phyloP scores from a whole-genome alignment of 1,284 basidiomycete genomes.

The Pseudomicrostroma phylloplanum region DNA sequence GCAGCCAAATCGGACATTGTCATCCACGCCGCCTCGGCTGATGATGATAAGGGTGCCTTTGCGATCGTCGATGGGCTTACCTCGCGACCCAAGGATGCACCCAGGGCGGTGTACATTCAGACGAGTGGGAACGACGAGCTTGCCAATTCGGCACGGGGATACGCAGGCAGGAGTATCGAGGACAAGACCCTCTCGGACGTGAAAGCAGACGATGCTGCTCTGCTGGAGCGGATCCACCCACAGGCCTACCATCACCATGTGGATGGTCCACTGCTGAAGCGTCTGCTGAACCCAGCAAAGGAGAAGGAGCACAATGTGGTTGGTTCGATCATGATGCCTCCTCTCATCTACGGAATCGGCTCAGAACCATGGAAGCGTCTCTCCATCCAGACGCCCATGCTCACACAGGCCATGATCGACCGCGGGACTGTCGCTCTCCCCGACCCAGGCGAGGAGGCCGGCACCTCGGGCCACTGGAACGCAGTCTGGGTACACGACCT shows the following conservation, averaged over 20 bases:
- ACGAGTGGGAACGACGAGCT: constrained; percentile 13
- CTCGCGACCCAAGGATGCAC: neutral
- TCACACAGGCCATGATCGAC: constrained; percentile 6
- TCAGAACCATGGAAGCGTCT: constrained; percentile 12
- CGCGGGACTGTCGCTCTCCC: constrained; percentile 6
- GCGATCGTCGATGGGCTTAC: constrained; percentile 10
- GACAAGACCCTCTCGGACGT: constrained; percentile 12
- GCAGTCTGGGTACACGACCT: constrained; percentile 13
- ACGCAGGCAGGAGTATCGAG: neutral
- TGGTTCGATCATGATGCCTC: constrained; percentile 12
- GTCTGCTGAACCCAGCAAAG: constrained; percentile 6
- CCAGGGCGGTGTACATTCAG: constrained; percentile 9
- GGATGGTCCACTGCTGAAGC: constrained; percentile 12
- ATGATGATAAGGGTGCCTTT: constrained; percentile 2
- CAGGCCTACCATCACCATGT: constrained; percentile 14
- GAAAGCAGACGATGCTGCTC: constrained; percentile 2
- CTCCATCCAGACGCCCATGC: constrained; percentile 11
- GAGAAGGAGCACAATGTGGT: constrained; percentile 9
- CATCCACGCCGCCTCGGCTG: constrained; percentile 11
- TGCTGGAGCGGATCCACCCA: constrained; percentile 7
- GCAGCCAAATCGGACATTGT: constrained; percentile 9
- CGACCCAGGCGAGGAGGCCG: neutral
- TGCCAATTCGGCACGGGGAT: neutral
- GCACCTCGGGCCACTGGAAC: constrained; percentile 6
- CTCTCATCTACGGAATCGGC: constrained; percentile 14